Base-by-base conservation (phyloP, 148 eudicot genomes). In the Rheum nobile region DNA sequence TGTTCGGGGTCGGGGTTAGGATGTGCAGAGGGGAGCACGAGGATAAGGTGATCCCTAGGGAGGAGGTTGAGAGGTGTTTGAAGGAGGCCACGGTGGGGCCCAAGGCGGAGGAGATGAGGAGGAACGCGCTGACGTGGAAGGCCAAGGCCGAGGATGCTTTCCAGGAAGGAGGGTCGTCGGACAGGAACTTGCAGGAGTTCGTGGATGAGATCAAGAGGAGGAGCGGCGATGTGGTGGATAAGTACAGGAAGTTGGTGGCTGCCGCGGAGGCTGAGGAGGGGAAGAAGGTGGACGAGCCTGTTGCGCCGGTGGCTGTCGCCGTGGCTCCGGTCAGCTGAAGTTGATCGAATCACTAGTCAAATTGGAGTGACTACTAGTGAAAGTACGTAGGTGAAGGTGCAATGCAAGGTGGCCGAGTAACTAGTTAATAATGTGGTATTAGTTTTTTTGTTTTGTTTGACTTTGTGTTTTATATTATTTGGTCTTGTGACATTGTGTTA, bases 161-260 rank as follows among this genome's bases (percentile, higher is more conserved):
- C 75, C 79, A 81, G 11, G 89, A 87, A 4, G 92, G 94, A 11
- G 98, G 98, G 10, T 87, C 90, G 4, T 90, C 98, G 0, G 85
- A 84, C 37, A 74, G 47, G 63, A 89, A 86, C 21, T 63, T 93
- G 50, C 81, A 78, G 32, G 75, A 38, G 3, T 93, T 93, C 39
- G 82, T 91, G n/a, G 88, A 86, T 2, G 84, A 89, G 76, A 73
- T 93, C 4, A 78, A 44, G 46, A 46, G 71, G 71, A 82, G 76
- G 63, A 82, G 90, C 72, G 29, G 21, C 41, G 77, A 75, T 16
- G 48, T 75, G 21, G 72, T 68, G 8, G 77, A 52, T 1, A 32
- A 43, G 29, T 42, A 74, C 22, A 52, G 42, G 69, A 35, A 39
- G 76, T 10, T 48, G 34, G 61, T 24, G 8, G 77, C 26, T 7